A percentile compares a stretch with the other conserved stretches of the same genome.
Evolutionary conservation across 1,284 basidiomycete genomes (phyloP).

Genomic region (Ganoderma boninense): DNA sequence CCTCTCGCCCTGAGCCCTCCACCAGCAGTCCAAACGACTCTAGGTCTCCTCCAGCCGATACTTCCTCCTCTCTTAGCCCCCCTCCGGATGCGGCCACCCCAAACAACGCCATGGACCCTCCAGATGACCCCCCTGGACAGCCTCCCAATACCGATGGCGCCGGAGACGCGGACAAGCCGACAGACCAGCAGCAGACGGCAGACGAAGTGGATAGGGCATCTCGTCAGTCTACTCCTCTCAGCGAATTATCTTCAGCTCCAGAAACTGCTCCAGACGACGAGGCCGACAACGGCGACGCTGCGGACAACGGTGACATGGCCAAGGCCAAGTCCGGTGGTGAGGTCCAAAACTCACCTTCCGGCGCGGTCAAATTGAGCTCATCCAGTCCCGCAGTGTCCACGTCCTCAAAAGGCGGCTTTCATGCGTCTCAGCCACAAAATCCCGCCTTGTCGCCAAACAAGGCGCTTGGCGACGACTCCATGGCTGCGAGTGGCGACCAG

Average conservation of each 20-base stretch:
- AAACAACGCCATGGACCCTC: constrained; percentile 35
- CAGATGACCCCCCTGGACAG: constrained; percentile 26
- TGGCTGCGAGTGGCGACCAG: constrained; percentile 11
- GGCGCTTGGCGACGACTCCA: constrained; percentile 5
- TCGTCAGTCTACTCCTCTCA: constrained; percentile 69
- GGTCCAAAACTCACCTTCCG: not conserved
- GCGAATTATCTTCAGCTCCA: constrained; percentile 70
- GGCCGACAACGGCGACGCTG: constrained; percentile 43
- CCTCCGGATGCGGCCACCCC: constrained; percentile 42
- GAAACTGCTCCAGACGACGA: constrained; percentile 45
- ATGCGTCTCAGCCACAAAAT: constrained; percentile 6
- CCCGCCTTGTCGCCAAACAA: constrained; percentile 6
- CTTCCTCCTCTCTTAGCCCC: constrained; percentile 42
- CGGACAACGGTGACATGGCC: constrained; percentile 37
- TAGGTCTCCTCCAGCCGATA: constrained; percentile 38
- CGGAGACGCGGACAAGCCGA: constrained; percentile 19
- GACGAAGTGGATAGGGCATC: constrained; percentile 48
- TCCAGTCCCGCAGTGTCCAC: constrained; percentile 7
- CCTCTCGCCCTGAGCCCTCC: constrained; percentile 36
- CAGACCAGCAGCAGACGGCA: constrained; percentile 15
- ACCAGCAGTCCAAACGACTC: constrained; percentile 36
- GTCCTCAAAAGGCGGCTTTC: constrained; percentile 10
- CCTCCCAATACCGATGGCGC: constrained; percentile 9
- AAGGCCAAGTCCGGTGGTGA: constrained; percentile 27
- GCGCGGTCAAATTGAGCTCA: not conserved